Evolutionary conservation across 805 yeast genomes (phyloP).

Genomic region (Saccharomyces paradoxus): DNA sequence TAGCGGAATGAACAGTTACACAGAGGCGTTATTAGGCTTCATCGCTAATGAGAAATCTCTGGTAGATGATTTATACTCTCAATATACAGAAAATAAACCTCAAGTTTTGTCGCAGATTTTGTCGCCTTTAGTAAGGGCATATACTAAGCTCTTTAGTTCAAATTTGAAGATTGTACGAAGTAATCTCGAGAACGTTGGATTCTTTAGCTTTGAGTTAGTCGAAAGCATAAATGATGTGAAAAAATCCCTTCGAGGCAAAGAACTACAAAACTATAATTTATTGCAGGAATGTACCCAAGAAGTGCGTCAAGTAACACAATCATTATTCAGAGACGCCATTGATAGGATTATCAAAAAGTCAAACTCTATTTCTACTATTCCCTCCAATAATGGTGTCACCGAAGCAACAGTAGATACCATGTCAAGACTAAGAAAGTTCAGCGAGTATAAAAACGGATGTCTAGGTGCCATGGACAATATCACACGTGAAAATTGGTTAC

Average conservation of each 20-base stretch:
- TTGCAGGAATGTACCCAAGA: slow-evolving; percentile 23
- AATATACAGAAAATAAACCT: slow-evolving; percentile 26
- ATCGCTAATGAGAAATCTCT: slow-evolving; percentile 45
- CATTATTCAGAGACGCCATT: slow-evolving; percentile 50
- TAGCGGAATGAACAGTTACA: slow-evolving; percentile 48
- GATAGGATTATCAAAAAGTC: slow-evolving; percentile 47
- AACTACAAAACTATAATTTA: slow-evolving; percentile 12
- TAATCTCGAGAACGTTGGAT: slow-evolving; percentile 40
- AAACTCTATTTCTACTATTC: slow-evolving; percentile 38
- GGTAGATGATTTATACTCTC: slow-evolving; percentile 35
- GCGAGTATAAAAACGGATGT: slow-evolving; percentile 50
- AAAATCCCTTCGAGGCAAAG: slow-evolving; percentile 26
- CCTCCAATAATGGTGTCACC: slow-evolving; percentile 63
- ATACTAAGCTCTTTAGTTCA: slow-evolving; percentile 31
- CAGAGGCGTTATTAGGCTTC: slow-evolving; percentile 42
- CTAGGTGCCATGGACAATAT: slow-evolving; percentile 41
- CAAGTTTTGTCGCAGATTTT: slow-evolving; percentile 30
- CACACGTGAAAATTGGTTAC: slow-evolving; percentile 62
- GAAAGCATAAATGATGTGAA: slow-evolving; percentile 37
- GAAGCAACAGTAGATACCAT: slow-evolving; percentile 67
- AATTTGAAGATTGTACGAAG: slow-evolving; percentile 35
- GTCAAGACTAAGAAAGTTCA: slow-evolving; percentile 55
- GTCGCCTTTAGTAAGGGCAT: slow-evolving; percentile 32
- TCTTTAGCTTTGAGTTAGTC: slow-evolving; percentile 50
- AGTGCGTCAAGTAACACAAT: slow-evolving; percentile 26